These are phyloP conservation scores for Geotrichum carabidarum DNA, from an alignment of 1,139 yeast species.

Conservation along the genomic window DNA sequence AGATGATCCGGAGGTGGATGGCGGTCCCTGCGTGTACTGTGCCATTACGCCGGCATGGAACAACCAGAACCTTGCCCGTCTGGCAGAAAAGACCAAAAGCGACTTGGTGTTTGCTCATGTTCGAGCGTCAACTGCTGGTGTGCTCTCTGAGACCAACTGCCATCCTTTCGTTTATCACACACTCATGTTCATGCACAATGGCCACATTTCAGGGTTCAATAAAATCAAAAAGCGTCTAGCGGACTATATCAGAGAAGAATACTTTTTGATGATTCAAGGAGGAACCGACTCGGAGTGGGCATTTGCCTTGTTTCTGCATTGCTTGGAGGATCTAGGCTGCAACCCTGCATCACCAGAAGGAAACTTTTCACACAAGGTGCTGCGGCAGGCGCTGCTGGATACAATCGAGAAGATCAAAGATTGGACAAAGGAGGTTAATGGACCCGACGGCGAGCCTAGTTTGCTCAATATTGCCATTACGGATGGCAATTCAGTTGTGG, in stretches of 20 bases:
- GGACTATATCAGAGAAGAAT: conserved; percentile 70
- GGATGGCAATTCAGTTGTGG: conserved; percentile 85
- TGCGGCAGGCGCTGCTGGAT: conserved; percentile 63
- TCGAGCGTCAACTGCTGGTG: conserved; percentile 93
- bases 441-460: conserved; percentile 62
- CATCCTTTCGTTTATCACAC: conserved; percentile 86
- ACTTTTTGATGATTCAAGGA: conserved; percentile 77
- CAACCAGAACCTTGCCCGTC: conserved; percentile 76
- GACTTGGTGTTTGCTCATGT: conserved; percentile 89
- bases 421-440: conserved; percentile 55
- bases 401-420: conserved; percentile 70
- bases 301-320: conserved; percentile 81
- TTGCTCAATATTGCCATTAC: conserved; percentile 90
- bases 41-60: conserved; percentile 98
- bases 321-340: conserved; percentile 66
- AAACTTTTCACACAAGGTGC: conserved; percentile 50
- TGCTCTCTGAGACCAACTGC: conserved; percentile 87
- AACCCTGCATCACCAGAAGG: conserved; percentile 53
- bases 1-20: conserved; percentile 47
- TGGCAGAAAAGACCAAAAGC: conserved; percentile 83
- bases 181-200: conserved; percentile 95
- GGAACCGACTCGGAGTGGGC: conserved; percentile 95
- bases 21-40: conserved; percentile 76
- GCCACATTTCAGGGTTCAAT: conserved; percentile 73
- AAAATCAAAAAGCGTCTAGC: conserved; percentile 68